Conservation (phyloP, 148 eudicot genomes). For the Rhododendron vialii region DNA sequence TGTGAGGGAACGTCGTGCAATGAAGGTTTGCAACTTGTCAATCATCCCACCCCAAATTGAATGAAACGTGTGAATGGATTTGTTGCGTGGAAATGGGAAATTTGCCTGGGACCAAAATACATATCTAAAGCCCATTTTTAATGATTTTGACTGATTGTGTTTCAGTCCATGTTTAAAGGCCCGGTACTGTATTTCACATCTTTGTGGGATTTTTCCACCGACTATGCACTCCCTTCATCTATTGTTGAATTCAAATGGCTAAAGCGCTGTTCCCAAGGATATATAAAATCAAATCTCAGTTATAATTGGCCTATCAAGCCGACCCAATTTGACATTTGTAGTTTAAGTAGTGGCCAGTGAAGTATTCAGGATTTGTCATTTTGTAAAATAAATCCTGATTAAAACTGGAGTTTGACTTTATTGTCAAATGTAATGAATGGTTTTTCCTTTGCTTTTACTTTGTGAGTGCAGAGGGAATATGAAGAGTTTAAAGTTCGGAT, state of each 20-base stretch:
- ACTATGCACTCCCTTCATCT: background rate
- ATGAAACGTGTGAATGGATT: too few relatives aligned
- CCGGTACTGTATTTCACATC: background rate
- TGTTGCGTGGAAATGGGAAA: too few relatives aligned
- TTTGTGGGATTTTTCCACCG: background rate
- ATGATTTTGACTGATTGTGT: too few relatives aligned
- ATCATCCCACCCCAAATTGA: too few relatives aligned
- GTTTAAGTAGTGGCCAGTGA: background rate
- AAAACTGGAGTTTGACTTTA: background rate
- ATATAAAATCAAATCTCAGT: background rate
- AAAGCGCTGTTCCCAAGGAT: background rate
- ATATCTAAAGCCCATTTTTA: too few relatives aligned
- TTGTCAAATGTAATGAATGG: background rate
- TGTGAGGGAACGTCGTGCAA: slow-evolving; percentile 94
- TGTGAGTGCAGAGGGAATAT: slow-evolving; percentile 70
- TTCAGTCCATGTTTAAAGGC: too few relatives aligned
- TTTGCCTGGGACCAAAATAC: too few relatives aligned
- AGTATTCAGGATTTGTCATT: background rate
- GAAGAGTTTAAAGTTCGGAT: slow-evolving; percentile 86
- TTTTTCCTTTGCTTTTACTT: background rate
- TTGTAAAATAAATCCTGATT: background rate
- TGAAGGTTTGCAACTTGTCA: slow-evolving; percentile 54
- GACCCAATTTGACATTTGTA: background rate
- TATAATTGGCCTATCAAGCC: background rate
- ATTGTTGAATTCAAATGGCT: background rate